These are phyloP conservation scores for Aspergillus spinulosporus DNA, from an alignment of 2,329 filamentous ascomycete species.

Conservation along the genomic window DNA sequence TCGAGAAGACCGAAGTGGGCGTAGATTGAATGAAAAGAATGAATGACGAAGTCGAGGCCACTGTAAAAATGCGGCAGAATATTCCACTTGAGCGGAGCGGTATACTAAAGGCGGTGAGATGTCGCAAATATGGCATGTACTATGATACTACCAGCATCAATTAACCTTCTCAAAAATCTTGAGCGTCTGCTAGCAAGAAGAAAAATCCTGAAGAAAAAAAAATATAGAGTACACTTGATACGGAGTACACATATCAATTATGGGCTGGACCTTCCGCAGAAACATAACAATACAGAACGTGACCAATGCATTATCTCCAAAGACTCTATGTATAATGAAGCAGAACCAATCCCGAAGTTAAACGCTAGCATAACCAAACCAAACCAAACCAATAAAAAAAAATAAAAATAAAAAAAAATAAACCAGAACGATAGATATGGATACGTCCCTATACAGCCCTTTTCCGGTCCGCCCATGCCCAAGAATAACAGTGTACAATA, in stretches of 20 bases:
- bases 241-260: no score
- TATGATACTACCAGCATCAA: no score
- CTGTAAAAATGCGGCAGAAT: constrained; percentile 1
- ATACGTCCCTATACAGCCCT: constrained; percentile 16
- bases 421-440: constrained; percentile 15
- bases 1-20: neutral
- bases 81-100: neutral
- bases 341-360: constrained; percentile 5
- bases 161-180: no score
- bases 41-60: neutral
- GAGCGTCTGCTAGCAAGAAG: no score
- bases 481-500: constrained; percentile 18
- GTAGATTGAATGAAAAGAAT: neutral
- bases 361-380: no score
- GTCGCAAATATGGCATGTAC: no score
- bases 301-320: neutral
- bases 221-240: no score
- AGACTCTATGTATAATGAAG: constrained; percentile 18
- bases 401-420: constrained; percentile 12
- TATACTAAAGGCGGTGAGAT: neutral
- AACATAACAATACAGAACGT: neutral
- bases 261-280: no score
- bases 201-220: no score
- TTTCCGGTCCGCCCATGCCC: constrained; percentile 23
- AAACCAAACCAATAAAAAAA: neutral